Evolutionary conservation across 73 alveolate species (phyloP), one percentile per base, ranked within the genome.

Genomic region (Paramecium caudatum): DNA sequence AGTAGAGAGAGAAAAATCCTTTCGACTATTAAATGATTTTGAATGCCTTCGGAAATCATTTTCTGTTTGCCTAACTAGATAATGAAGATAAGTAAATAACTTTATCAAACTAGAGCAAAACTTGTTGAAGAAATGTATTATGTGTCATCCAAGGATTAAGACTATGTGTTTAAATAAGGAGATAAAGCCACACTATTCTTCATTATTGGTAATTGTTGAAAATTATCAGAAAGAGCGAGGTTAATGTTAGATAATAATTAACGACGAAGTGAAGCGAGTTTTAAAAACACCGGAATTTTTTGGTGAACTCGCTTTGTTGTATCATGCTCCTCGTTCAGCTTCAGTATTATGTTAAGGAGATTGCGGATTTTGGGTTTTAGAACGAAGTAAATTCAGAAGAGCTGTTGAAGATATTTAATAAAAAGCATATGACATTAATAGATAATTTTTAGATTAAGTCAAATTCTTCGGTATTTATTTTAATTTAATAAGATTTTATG

Each of bases 301-400:
- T 80, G 97, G 97, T 4, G 97, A 94, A 87, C 90, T 85, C 27
- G 96, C 97, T 88, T 55, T 94, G 27, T 78, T 94, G 82, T 93
- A 94, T 78, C 91, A 74, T 30, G 95, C 96, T 10, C 90, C 91
- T 41, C 63, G 95, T 32, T 49, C 94, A 32, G 84, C 91, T 33
- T 41, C 93, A 0, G 92, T 91, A n/a, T 33, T 21, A 45, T 41
- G 93, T 39, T 25, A 33, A 16, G 91, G 88, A 61, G 94, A 46
- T 61, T 91, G 90, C 37, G 93, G 85, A 6, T 82, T 91, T 81
- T 91, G 95, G 93, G 95, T 85, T 80, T 46, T 91, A 15, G 95
- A 91, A 19, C 55, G 95, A 45, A 84, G 55, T 27, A 91, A 92
- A 15, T 91, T 91, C 48, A 61, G 93, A 78, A 91, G 47, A 36